Percentiles rank a stretch among this genome's conserved stretches.
Evolutionary conservation across 192 early-diverging fungal species (phyloP).

Genomic region (Coemansia sp.): DNA sequence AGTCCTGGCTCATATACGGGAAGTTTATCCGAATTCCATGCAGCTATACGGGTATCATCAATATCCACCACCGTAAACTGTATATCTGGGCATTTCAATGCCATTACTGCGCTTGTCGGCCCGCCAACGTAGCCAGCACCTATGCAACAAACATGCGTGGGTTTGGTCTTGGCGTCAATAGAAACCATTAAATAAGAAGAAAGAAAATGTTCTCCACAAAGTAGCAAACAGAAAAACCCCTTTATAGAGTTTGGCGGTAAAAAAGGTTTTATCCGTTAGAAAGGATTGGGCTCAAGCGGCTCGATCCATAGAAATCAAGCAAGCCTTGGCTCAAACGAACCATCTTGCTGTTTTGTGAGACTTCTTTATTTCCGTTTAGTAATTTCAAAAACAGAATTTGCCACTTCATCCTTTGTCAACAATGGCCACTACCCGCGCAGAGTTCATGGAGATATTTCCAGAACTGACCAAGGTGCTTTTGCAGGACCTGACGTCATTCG

Average conservation of each 20-base stretch:
- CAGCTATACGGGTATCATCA: conserved; percentile 73
- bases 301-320: too few relatives aligned
- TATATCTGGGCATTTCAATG: conserved; percentile 80
- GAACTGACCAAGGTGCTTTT: conserved; percentile 72
- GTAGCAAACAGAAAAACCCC: background rate
- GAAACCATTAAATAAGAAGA: background rate
- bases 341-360: too few relatives aligned
- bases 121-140: conserved; percentile 97
- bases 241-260: too few relatives aligned
- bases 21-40: conserved; percentile 85
- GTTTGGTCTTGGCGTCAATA: background rate
- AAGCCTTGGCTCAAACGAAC: too few relatives aligned
- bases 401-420: background rate
- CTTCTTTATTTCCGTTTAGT: too few relatives aligned
- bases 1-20: conserved; percentile 93
- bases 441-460: conserved; percentile 76
- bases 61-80: conserved; percentile 90
- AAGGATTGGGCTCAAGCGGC: too few relatives aligned
- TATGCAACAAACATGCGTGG: conserved; percentile 83
- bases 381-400: too few relatives aligned
- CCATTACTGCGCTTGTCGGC: conserved; percentile 90
- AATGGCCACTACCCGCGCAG: conserved; percentile 48
- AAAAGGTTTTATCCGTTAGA: too few relatives aligned
- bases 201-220: background rate
- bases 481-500: conserved; percentile 64